Conservation (phyloP, 768 basidiomycete genomes). For the Mrakia frigida region DNA sequence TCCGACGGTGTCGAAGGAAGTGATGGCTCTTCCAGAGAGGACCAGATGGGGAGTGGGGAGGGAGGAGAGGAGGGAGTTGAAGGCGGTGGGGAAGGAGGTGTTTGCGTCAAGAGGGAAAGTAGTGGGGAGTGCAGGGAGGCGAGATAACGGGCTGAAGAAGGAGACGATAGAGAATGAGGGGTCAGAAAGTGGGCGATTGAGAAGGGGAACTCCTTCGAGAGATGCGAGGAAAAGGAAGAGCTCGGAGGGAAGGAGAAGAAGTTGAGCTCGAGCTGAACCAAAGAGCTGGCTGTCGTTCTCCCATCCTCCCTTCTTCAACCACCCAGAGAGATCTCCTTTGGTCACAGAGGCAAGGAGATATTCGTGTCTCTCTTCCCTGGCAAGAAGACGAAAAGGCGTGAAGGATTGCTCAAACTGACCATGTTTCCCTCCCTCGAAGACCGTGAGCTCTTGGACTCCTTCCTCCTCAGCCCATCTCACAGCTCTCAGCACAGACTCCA, state of each 20-base stretch:
- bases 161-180: too few relatives aligned
- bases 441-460: conserved; percentile 1
- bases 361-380: too few relatives aligned
- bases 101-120: not conserved
- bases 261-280: not conserved
- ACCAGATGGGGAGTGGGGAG: not conserved
- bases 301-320: not conserved
- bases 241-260: not conserved
- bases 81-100: conserved; percentile 6
- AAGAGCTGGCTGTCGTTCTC: not conserved
- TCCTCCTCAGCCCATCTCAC: conserved; percentile 11
- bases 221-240: not conserved
- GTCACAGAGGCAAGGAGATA: too few relatives aligned
- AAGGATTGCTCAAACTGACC: not conserved
- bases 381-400: too few relatives aligned
- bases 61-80: conserved; percentile 4
- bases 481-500: not conserved
- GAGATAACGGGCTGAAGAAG: not conserved
- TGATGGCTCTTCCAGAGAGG: not conserved
- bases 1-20: not conserved
- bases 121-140: not conserved
- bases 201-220: not conserved
- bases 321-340: too few relatives aligned
- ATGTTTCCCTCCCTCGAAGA: not conserved
- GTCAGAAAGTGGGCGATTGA: not conserved